phyloP scores from a whole-genome alignment of 805 yeast species.

The Candida patagonica region DNA sequence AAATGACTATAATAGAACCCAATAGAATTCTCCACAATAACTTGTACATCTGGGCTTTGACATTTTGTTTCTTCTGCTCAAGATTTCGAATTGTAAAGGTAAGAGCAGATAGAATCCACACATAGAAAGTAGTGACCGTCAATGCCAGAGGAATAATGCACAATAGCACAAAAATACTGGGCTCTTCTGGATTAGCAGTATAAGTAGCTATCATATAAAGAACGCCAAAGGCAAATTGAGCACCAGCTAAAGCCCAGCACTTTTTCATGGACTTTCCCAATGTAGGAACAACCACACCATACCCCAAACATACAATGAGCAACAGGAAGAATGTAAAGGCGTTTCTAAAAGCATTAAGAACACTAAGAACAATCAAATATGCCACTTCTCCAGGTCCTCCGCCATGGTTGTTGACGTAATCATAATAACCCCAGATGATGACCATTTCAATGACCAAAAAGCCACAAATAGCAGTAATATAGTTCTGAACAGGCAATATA shows the following conservation, averaged over 20 bases:
- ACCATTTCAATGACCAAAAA: slow-evolving; percentile 79
- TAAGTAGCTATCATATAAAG: slow-evolving; percentile 47
- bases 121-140: slow-evolving; percentile 63
- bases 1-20: slow-evolving; percentile 57
- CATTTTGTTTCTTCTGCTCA: slow-evolving; percentile 80
- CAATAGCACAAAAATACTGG: slow-evolving; percentile 42
- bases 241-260: slow-evolving; percentile 49
- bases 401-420: slow-evolving; percentile 60
- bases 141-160: slow-evolving; percentile 64
- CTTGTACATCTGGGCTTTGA: slow-evolving; percentile 81
- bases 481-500: slow-evolving; percentile 80
- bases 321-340: slow-evolving; percentile 84
- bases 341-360: slow-evolving; percentile 70
- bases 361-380: slow-evolving; percentile 68
- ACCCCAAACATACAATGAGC: slow-evolving; percentile 80
- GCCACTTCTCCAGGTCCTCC: slow-evolving; percentile 48
- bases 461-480: slow-evolving; percentile 75
- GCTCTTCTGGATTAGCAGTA: slow-evolving; percentile 37
- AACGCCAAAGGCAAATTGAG: slow-evolving; percentile 47
- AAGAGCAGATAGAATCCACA: slow-evolving; percentile 63
- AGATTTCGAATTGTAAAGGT: slow-evolving; percentile 64
- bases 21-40: slow-evolving; percentile 67
- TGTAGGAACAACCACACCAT: slow-evolving; percentile 87
- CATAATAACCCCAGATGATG: slow-evolving; percentile 86
- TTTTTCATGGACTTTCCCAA: slow-evolving; percentile 71